Percentiles rank a stretch among this genome's conserved stretches.
Conservation (phyloP, 192 early-diverging fungal genomes). For the Pecoramyces ruminantium region DNA sequence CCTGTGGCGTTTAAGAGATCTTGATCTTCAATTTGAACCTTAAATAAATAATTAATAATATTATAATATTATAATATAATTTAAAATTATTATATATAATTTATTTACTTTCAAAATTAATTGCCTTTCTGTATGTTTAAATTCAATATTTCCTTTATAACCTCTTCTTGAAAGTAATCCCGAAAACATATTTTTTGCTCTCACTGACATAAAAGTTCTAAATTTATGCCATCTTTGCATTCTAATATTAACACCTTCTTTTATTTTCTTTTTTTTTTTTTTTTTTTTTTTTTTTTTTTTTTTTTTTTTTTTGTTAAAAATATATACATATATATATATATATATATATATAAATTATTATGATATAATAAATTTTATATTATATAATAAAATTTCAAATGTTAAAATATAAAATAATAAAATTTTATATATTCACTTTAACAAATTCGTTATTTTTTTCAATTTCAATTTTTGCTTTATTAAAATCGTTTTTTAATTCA, state of each 20-base stretch:
- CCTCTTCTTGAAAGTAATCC: constrained; percentile 61
- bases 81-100: background rate
- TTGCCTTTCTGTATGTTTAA: constrained; percentile 48
- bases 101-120: constrained; percentile 40
- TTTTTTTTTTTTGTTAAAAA: too few relatives aligned
- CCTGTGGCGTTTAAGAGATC: background rate
- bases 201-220: constrained; percentile 50
- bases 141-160: constrained; percentile 57
- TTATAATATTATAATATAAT: constrained; percentile 1
- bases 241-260: constrained; percentile 26
- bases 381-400: too few relatives aligned
- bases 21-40: constrained; percentile 1
- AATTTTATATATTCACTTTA: background rate
- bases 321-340: too few relatives aligned
- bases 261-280: background rate
- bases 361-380: too few relatives aligned
- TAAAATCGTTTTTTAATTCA: background rate
- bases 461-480: background rate
- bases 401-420: too few relatives aligned
- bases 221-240: constrained; percentile 47
- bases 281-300: too few relatives aligned
- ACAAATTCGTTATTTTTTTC: background rate
- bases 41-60: background rate
- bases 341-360: too few relatives aligned
- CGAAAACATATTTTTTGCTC: constrained; percentile 56